These are phyloP conservation scores for Cyberlindnera lachancei DNA, from an alignment of 805 yeast genomes.

Conservation along the genomic window DNA sequence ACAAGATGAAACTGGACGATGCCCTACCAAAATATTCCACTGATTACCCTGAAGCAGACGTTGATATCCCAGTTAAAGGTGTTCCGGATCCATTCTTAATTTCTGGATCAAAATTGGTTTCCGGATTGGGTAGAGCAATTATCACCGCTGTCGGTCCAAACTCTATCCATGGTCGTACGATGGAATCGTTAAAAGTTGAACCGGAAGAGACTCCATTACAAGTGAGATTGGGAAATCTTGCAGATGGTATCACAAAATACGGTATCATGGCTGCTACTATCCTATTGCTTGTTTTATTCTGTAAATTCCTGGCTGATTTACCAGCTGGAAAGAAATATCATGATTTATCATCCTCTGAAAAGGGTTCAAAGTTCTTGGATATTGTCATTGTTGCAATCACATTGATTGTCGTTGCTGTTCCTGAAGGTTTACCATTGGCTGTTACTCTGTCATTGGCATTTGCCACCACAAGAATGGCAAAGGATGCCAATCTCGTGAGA, in stretches of 20 bases:
- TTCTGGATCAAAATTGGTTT: slow-evolving; percentile 82
- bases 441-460: slow-evolving; percentile 95
- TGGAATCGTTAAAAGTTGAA: slow-evolving; percentile 71
- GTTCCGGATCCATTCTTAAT: slow-evolving; percentile 76
- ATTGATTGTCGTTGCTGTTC: slow-evolving; percentile 95
- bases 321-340: slow-evolving; percentile 43
- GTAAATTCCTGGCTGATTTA: slow-evolving; percentile 61
- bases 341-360: slow-evolving; percentile 50
- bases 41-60: slow-evolving; percentile 17
- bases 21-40: slow-evolving; percentile 27
- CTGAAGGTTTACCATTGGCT: slow-evolving; percentile 97
- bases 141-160: slow-evolving; percentile 87
- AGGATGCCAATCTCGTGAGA: slow-evolving; percentile 93
- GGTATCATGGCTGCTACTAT: slow-evolving; percentile 81
- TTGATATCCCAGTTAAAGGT: slow-evolving; percentile 32
- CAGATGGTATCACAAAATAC: slow-evolving; percentile 92
- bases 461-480: slow-evolving; percentile 97
- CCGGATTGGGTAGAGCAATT: slow-evolving; percentile 80
- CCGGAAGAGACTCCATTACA: slow-evolving; percentile 87
- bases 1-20: slow-evolving; percentile 49
- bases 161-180: slow-evolving; percentile 87
- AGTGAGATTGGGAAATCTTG: slow-evolving; percentile 68
- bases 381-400: slow-evolving; percentile 89
- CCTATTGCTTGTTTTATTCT: slow-evolving; percentile 72
- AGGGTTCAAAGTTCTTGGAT: slow-evolving; percentile 78